A percentile compares a stretch with the other conserved stretches of the same genome.
phyloP scores from a whole-genome alignment of 805 yeast genomes.

The Lipomyces spencermartinsiae region DNA sequence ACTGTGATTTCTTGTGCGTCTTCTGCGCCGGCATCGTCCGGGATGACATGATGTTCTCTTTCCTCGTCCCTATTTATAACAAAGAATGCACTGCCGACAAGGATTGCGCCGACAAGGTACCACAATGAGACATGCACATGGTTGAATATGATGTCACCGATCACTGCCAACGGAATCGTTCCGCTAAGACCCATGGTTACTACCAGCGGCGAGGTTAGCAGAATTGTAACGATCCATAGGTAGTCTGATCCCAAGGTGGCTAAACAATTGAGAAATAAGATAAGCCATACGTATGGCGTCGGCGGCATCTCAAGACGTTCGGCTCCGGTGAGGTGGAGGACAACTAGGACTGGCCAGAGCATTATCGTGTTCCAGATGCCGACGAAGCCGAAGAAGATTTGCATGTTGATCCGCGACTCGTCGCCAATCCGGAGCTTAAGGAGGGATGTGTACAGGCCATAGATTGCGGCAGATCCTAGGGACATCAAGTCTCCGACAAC shows the following conservation, averaged over 20 bases:
- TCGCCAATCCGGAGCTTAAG: conserved; percentile 73
- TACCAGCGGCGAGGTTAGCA: conserved; percentile 89
- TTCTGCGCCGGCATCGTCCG: neutral
- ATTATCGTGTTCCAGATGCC: conserved; percentile 78
- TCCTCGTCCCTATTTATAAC: conserved; percentile 81
- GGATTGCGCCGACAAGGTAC: conserved; percentile 78
- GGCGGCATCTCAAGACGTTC: conserved; percentile 79
- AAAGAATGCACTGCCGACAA: conserved; percentile 83
- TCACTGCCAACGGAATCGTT: conserved; percentile 93
- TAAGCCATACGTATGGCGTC: conserved; percentile 54
- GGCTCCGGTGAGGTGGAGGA: conserved; percentile 66
- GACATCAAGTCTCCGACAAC: conserved; percentile 82
- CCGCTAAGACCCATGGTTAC: conserved; percentile 94
- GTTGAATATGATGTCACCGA: conserved; percentile 82
- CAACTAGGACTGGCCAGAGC: conserved; percentile 80
- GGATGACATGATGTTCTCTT: conserved; percentile 51
- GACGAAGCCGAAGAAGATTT: conserved; percentile 91
- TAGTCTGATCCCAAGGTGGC: conserved; percentile 88
- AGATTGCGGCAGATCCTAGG: conserved; percentile 81
- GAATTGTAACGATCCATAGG: conserved; percentile 95
- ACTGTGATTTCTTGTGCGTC: conserved; percentile 3
- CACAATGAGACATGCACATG: conserved; percentile 63
- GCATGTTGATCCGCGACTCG: conserved; percentile 81
- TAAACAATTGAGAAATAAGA: conserved; percentile 69
- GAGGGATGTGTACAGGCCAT: conserved; percentile 88